Evolutionary conservation across 2,329 filamentous ascomycete genomes (phyloP).

Genomic region (Paecilomyces niveus): DNA sequence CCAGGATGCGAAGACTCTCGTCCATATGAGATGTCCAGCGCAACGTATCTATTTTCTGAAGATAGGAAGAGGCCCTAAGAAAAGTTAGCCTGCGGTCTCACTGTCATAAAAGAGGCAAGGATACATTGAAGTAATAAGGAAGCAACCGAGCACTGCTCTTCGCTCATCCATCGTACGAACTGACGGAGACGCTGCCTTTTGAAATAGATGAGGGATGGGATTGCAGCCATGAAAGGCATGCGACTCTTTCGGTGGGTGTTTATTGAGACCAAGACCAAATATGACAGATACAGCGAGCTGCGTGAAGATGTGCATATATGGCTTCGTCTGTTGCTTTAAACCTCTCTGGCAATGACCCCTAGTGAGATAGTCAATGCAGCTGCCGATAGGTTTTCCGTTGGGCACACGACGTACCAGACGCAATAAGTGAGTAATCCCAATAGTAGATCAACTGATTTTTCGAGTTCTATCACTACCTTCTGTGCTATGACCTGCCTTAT

Average conservation of each 20-base stretch:
- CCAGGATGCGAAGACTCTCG: background rate
- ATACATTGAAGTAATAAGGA: slow-evolving; percentile 33
- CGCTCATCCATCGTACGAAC: slow-evolving; percentile 40
- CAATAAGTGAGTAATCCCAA: slow-evolving; percentile 43
- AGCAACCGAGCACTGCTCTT: slow-evolving; percentile 42
- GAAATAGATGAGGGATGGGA: background rate
- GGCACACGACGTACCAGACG: slow-evolving; percentile 35
- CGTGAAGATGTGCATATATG: slow-evolving; percentile 6
- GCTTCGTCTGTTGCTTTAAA: background rate
- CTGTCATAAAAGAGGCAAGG: background rate
- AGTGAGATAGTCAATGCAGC: slow-evolving; percentile 4
- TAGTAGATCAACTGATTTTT: slow-evolving; percentile 47
- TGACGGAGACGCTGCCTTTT: slow-evolving; percentile 8
- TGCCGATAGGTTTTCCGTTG: background rate
- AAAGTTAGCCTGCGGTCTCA: background rate
- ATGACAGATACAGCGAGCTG: slow-evolving; percentile 10
- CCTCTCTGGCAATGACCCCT: slow-evolving; percentile 7
- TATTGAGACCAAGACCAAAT: slow-evolving; percentile 12
- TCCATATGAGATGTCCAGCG: background rate
- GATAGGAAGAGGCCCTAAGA: background rate
- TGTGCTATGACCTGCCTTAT: slow-evolving; percentile 40
- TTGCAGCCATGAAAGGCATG: background rate
- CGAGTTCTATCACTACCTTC: slow-evolving; percentile 43
- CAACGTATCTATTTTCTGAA: background rate
- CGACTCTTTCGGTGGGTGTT: slow-evolving; percentile 2